These are phyloP conservation scores for Posidonia australis DNA, from an alignment of 106 monocot genomes.

Conservation along the genomic window DNA sequence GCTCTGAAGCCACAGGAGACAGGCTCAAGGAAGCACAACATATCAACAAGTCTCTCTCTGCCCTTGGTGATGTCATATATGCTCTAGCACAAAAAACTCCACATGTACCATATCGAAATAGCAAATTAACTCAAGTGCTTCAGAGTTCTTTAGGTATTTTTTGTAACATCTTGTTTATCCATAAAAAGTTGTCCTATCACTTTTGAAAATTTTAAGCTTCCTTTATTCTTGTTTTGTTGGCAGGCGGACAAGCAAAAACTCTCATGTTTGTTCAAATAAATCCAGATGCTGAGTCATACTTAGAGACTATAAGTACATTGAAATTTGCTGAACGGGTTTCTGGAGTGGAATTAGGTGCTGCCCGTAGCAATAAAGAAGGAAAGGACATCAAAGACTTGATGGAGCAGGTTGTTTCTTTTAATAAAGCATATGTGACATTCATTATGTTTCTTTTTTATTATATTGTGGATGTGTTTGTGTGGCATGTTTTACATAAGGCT, in stretches of 20 bases:
- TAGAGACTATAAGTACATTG: conserved; percentile 83
- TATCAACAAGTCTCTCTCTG: conserved; percentile 93
- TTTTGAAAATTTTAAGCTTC: not conserved
- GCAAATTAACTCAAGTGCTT: conserved; percentile 97
- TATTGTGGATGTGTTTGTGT: not conserved
- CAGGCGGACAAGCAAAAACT: conserved; percentile 97
- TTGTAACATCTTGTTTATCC: not conserved
- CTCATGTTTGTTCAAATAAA: conserved; percentile 98
- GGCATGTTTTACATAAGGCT: too few species aligned
- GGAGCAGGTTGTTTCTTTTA: conserved; percentile 58
- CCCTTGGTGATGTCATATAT: conserved; percentile 90
- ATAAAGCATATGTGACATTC: not conserved
- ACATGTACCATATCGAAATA: conserved; percentile 97
- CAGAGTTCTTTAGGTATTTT: conserved; percentile 84
- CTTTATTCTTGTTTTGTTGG: not conserved
- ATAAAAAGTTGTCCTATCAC: not conserved
- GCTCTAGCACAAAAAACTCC: conserved; percentile 72
- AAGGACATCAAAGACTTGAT: conserved; percentile 86
- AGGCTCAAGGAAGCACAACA: conserved; percentile 90
- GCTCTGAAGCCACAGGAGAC: conserved; percentile 87
- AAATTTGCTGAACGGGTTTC: conserved; percentile 99
- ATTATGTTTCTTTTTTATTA: not conserved
- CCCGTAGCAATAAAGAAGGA: conserved; percentile 85
- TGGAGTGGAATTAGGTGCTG: conserved; percentile 94
- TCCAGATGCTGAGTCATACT: conserved; percentile 82